Evolutionary conservation across 2,329 filamentous ascomycete genomes (phyloP).

Genomic region (Plenodomus biglobosus): DNA sequence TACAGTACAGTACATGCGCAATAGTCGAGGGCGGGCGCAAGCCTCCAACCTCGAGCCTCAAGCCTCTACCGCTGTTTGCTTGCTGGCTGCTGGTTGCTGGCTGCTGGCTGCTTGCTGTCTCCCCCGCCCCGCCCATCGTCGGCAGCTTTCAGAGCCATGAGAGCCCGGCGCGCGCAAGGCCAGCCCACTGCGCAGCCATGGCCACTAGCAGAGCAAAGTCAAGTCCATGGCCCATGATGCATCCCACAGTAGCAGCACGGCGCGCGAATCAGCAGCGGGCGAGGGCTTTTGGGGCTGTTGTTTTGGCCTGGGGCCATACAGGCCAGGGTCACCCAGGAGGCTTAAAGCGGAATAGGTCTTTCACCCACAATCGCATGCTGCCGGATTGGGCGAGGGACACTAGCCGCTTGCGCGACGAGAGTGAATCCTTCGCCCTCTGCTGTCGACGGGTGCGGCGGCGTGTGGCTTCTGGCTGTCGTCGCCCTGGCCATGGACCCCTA

Average conservation of each 20-base stretch:
- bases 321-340: slow-evolving; percentile 10
- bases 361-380: slow-evolving; percentile 28
- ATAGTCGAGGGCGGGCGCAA: slow-evolving; percentile 1
- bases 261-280: slow-evolving; percentile 33
- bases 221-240: too few relatives aligned
- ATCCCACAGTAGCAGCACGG: slow-evolving; percentile 16
- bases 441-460: slow-evolving; percentile 24
- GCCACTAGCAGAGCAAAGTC: slow-evolving; percentile 22
- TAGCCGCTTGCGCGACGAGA: slow-evolving; percentile 16
- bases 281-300: slow-evolving; percentile 30
- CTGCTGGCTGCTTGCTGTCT: too few relatives aligned
- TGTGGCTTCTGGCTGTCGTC: slow-evolving; percentile 11
- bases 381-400: slow-evolving; percentile 20
- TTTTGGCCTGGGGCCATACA: slow-evolving; percentile 27
- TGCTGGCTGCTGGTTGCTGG: too few relatives aligned
- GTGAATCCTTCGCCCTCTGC: slow-evolving; percentile 17
- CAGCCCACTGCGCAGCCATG: slow-evolving; percentile 14
- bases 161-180: slow-evolving; percentile 6
- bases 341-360: slow-evolving; percentile 16
- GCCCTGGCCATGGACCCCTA: slow-evolving; percentile 3
- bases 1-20: too few relatives aligned
- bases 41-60: too few relatives aligned
- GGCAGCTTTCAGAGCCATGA: slow-evolving; percentile 21
- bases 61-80: slow-evolving; percentile 15
- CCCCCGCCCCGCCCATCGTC: too few relatives aligned